phyloP scores from a whole-genome alignment of 768 basidiomycete genomes.

The Coprinopsis marcescibilis region DNA sequence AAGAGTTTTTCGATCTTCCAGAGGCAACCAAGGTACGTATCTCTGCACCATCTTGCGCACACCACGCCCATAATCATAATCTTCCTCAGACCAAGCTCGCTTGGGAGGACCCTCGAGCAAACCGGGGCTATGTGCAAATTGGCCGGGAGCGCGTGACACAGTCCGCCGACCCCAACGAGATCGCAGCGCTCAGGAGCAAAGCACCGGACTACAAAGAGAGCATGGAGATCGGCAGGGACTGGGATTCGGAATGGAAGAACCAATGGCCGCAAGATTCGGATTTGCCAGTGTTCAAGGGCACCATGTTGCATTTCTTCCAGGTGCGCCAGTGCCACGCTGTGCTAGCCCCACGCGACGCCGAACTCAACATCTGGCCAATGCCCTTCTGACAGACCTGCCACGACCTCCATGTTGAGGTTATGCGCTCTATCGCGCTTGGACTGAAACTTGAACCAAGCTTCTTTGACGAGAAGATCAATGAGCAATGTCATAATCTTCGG shows the following conservation, averaged over 20 bases:
- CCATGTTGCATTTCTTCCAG: slow-evolving; percentile 74
- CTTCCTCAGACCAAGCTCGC: slow-evolving; percentile 48
- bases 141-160: slow-evolving; percentile 83
- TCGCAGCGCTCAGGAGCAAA: slow-evolving; percentile 63
- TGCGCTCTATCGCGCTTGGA: slow-evolving; percentile 84
- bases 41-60: not conserved
- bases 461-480: slow-evolving; percentile 70
- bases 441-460: slow-evolving; percentile 66
- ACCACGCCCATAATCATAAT: not conserved
- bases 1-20: slow-evolving; percentile 63
- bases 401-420: slow-evolving; percentile 65
- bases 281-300: slow-evolving; percentile 61
- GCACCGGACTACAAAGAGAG: slow-evolving; percentile 81
- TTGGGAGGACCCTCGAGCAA: slow-evolving; percentile 83
- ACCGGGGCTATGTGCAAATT: slow-evolving; percentile 76
- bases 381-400: slow-evolving; percentile 80
- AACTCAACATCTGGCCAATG: not conserved
- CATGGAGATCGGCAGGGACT: slow-evolving; percentile 88
- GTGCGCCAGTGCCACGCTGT: slow-evolving; percentile 23
- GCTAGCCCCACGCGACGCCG: not conserved
- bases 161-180: slow-evolving; percentile 63
- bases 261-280: slow-evolving; percentile 67
- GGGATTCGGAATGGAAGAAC: slow-evolving; percentile 74
- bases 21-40: slow-evolving; percentile 48
- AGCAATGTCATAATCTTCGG: slow-evolving; percentile 77